phyloP scores from a whole-genome alignment of 768 basidiomycete species.

The Pleurotus eryngii region DNA sequence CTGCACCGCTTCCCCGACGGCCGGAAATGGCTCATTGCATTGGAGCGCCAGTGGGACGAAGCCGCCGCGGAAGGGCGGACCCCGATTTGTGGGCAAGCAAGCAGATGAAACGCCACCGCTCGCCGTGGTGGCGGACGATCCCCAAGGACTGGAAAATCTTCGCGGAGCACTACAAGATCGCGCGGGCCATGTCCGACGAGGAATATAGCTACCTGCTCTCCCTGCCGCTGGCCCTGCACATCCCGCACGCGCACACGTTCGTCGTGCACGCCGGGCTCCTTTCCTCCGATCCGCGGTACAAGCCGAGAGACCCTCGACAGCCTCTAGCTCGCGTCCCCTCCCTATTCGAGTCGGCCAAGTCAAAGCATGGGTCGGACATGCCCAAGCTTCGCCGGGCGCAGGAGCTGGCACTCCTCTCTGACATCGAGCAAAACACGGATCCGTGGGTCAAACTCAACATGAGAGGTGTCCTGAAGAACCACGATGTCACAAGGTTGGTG shows the following conservation, averaged over 20 bases:
- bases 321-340: slow-evolving; percentile 67
- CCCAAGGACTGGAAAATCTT: slow-evolving; percentile 75
- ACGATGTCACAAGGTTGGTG: slow-evolving; percentile 43
- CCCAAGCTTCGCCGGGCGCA: slow-evolving; percentile 50
- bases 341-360: slow-evolving; percentile 5
- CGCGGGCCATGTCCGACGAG: slow-evolving; percentile 55
- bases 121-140: slow-evolving; percentile 45
- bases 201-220: slow-evolving; percentile 72
- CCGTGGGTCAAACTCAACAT: slow-evolving; percentile 80
- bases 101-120: slow-evolving; percentile 24
- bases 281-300: slow-evolving; percentile 59
- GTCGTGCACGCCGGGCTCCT: slow-evolving; percentile 85
- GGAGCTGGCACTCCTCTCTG: slow-evolving; percentile 61
- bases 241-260: slow-evolving; percentile 71
- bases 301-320: slow-evolving; percentile 50
- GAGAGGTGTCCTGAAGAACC: slow-evolving; percentile 46
- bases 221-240: slow-evolving; percentile 73
- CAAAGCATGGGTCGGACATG: slow-evolving; percentile 14
- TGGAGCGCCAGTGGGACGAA: slow-evolving; percentile 43
- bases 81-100: slow-evolving; percentile 38
- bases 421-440: slow-evolving; percentile 73
- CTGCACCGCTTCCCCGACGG: slow-evolving; percentile 47
- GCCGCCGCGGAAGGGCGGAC: slow-evolving; percentile 29
- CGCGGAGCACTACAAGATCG: slow-evolving; percentile 74
- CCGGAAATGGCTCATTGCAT: slow-evolving; percentile 49